Conservation (phyloP, 1,139 yeast species). For the Yamadazyma trypodendri region DNA sequence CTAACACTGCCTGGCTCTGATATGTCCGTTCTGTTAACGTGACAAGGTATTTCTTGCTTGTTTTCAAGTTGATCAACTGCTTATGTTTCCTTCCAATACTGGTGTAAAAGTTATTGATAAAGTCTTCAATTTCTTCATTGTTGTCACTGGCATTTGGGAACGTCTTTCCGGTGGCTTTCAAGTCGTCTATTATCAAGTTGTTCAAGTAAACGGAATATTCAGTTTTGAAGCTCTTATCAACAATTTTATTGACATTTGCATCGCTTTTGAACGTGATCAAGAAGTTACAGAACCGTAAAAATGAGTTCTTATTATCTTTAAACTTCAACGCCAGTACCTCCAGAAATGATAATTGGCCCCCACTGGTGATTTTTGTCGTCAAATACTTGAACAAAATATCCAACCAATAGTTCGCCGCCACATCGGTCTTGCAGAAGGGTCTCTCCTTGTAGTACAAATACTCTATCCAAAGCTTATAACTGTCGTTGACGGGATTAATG, state of each 20-base stretch:
- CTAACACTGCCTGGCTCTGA: conserved; percentile 37
- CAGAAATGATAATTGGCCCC: conserved; percentile 23
- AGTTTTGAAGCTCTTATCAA: conserved; percentile 24
- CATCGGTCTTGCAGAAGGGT: conserved; percentile 35
- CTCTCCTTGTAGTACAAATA: conserved; percentile 25
- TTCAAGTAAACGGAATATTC: conserved; percentile 32
- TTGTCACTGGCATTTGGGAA: conserved; percentile 37
- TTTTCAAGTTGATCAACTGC: conserved; percentile 14
- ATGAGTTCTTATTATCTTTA: conserved; percentile 24
- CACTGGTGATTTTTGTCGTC: conserved; percentile 22
- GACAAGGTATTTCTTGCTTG: conserved; percentile 34
- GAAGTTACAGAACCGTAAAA: conserved; percentile 30
- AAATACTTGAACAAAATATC: conserved; percentile 29
- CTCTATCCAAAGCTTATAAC: conserved; percentile 30
- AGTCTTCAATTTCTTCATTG: conserved; percentile 24
- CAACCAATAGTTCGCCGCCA: conserved; percentile 42
- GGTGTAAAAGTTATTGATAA: conserved; percentile 35
- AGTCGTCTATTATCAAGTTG: conserved; percentile 15
- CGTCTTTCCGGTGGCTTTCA: conserved; percentile 8
- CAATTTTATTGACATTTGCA: conserved; percentile 15
- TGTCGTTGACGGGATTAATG: conserved; percentile 9
- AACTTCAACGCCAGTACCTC: conserved; percentile 25
- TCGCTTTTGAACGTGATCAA: conserved; percentile 23
- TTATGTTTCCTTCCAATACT: conserved; percentile 16
- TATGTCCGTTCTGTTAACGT: conserved; percentile 34